These are phyloP conservation scores for Nemania sp. DNA, from an alignment of 2,329 filamentous ascomycete species.

Conservation along the genomic window DNA sequence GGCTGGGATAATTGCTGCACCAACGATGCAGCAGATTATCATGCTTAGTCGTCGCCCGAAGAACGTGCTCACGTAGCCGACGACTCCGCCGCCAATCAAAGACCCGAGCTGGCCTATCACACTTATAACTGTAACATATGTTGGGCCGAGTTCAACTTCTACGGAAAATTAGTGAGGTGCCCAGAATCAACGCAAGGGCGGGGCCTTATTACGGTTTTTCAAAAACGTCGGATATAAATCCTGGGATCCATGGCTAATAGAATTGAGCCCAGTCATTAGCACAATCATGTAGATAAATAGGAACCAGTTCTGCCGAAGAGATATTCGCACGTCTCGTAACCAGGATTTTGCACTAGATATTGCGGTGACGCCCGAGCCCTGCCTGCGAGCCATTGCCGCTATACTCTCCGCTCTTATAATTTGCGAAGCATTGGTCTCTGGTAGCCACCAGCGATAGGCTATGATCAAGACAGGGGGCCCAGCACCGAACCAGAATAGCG, in stretches of 20 bases:
- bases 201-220: constrained; percentile 38
- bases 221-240: constrained; percentile 40
- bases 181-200: background rate
- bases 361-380: constrained; percentile 5
- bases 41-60: constrained; percentile 39
- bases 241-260: constrained; percentile 35
- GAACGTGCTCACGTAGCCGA: constrained; percentile 39
- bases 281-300: constrained; percentile 40
- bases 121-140: constrained; percentile 36
- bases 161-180: constrained; percentile 11
- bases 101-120: constrained; percentile 37
- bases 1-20: constrained; percentile 33
- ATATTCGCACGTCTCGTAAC: constrained; percentile 30
- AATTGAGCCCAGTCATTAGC: constrained; percentile 39
- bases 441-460: constrained; percentile 40
- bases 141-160: constrained; percentile 37
- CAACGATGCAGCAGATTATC: constrained; percentile 37
- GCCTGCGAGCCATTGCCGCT: constrained; percentile 7
- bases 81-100: constrained; percentile 17
- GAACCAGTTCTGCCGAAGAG: constrained; percentile 37
- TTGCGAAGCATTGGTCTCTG: constrained; percentile 40
- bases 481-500: constrained; percentile 39
- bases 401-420: constrained; percentile 37
- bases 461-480: constrained; percentile 39
- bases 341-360: constrained; percentile 27